Evolutionary conservation across 2,329 filamentous ascomycete genomes (phyloP).

Genomic region (Knufia fluminis): DNA sequence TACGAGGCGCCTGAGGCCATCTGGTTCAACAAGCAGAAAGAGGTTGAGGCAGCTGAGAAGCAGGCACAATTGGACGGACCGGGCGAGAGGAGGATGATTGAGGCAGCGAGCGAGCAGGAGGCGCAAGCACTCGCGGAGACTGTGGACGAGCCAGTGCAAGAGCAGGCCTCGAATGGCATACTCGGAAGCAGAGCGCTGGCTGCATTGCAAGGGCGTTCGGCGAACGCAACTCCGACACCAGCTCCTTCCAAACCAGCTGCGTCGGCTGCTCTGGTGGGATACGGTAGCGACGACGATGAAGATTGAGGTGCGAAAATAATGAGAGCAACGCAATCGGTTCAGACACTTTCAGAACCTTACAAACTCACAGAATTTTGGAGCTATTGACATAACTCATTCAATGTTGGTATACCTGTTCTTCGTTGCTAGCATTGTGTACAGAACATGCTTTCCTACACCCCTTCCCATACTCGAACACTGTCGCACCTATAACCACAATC

Average conservation of each 20-base stretch:
- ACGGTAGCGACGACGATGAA: constrained; percentile 81
- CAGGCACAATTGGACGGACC: constrained; percentile 43
- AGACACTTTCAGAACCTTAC: not conserved
- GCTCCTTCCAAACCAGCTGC: constrained; percentile 42
- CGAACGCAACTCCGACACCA: constrained; percentile 36
- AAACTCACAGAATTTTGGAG: not conserved
- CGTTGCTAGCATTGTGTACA: no score
- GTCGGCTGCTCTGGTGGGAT: constrained; percentile 70
- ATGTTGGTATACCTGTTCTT: no score
- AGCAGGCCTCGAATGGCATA: constrained; percentile 51
- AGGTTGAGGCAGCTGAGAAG: constrained; percentile 55
- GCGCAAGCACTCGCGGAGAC: constrained; percentile 15
- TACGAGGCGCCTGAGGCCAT: constrained; percentile 93
- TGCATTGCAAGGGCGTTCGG: constrained; percentile 54
- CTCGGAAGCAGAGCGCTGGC: constrained; percentile 75
- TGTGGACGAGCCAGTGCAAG: constrained; percentile 15
- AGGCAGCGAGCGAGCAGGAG: constrained; percentile 35
- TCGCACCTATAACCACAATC: not conserved
- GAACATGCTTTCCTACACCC: no score
- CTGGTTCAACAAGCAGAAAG: constrained; percentile 75
- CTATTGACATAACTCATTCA: not conserved
- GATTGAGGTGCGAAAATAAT: constrained; percentile 32
- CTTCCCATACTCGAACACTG: no score
- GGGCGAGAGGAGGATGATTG: constrained; percentile 38
- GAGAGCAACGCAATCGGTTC: not conserved